Base-by-base conservation (phyloP, 2,329 filamentous ascomycete genomes). In the Metarhizium guizhouense region DNA sequence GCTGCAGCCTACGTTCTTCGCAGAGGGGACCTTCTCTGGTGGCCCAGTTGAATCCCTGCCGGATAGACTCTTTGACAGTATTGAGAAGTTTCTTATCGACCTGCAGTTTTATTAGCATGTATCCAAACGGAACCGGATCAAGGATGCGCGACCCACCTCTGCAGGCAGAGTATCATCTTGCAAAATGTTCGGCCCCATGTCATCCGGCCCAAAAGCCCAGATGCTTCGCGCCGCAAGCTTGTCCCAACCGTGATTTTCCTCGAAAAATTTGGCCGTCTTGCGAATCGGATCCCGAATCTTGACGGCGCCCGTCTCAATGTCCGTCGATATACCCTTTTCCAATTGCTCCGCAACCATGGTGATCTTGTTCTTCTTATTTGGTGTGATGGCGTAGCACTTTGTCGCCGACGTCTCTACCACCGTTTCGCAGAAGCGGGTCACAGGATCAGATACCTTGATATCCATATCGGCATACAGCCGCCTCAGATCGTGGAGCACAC, bases 321-420 rank as follows among this genome's bases (percentile, higher is more conserved):
- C 94, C 65, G 89, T 86, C 5, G 93, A 90, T 59, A 99, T 95
- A 16, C 94, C 94, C 64, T 95, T 88, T 62, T 99, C 94, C 14
- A 99, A 76, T 38, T 94, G 93, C 70, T 99, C 94, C 3, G 94
- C 94, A 56, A 97, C 88, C 90, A 99, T 96, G 40, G 94, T 97
- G 65, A 99, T 88, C 71, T 95, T 96, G 76, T 99, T 99, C 77
- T 96, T 96, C 76, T 99, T 99, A 76, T 99, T 99, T 2, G 94
- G 94, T 2, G 94, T 97, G 63, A 96, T 85, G 25, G 94, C 93
- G 70, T 96, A 99, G 74, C 94, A 99, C 74, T 96, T 96, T 57
- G 95, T 96, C 20, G 92, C 92, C 18, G 91, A 96, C 62, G 94
- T 95, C 70, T 99, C 94, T 42, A 96, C 91, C 30, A 96, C 93